These are phyloP conservation scores for Wickerhamomyces pijperi DNA, from an alignment of 805 yeast species.

Conservation along the genomic window DNA sequence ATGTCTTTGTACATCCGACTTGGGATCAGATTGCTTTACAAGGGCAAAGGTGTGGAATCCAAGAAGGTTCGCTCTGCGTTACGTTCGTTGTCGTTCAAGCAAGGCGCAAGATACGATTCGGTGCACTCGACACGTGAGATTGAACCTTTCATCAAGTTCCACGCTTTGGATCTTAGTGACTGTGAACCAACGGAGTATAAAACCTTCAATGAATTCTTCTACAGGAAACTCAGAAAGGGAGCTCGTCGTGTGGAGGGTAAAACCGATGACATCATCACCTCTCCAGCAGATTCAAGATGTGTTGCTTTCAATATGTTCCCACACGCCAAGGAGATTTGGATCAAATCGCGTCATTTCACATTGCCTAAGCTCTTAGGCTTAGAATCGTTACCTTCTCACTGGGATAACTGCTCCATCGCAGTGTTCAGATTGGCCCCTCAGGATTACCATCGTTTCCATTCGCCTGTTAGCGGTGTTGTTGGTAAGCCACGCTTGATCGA, in stretches of 20 bases:
- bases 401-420: constrained; percentile 43
- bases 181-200: constrained; percentile 46
- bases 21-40: constrained; percentile 77
- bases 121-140: constrained; percentile 59
- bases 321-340: constrained; percentile 72
- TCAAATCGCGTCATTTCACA: constrained; percentile 74
- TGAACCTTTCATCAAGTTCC: constrained; percentile 69
- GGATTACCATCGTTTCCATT: constrained; percentile 90
- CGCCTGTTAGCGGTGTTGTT: constrained; percentile 69
- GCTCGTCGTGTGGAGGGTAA: constrained; percentile 57
- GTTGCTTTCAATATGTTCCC: constrained; percentile 51
- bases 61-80: constrained; percentile 51
- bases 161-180: constrained; percentile 66
- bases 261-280: constrained; percentile 6
- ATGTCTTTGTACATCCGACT: constrained; percentile 82
- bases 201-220: constrained; percentile 86
- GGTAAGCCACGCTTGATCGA: constrained; percentile 58
- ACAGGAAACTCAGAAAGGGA: constrained; percentile 59
- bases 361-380: constrained; percentile 44
- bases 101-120: constrained; percentile 75
- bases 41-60: constrained; percentile 55
- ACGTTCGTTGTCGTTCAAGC: constrained; percentile 58
- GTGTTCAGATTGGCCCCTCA: constrained; percentile 92
- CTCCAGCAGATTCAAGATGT: constrained; percentile 81
- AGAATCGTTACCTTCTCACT: constrained; percentile 26